Evolutionary conservation across 139 green algal species (phyloP).

Genomic region (Asterochloris erici): DNA sequence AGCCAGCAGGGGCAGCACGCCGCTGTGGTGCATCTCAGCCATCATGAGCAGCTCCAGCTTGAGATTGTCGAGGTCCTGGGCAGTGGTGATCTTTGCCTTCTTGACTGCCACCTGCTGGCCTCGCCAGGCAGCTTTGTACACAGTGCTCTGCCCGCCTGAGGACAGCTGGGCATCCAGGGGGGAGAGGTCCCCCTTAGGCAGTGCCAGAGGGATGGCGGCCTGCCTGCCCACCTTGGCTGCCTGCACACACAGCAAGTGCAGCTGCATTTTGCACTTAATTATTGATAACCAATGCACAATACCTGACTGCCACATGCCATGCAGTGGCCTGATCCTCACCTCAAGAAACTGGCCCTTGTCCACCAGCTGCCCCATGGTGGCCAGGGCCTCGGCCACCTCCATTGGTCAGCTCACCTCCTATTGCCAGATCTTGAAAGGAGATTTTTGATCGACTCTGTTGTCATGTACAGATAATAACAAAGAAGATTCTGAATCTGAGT

Average conservation of each 20-base stretch:
- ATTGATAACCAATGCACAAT: too few species aligned
- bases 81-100: conserved; percentile 42
- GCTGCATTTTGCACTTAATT: not conserved
- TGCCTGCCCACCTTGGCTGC: conserved; percentile 23
- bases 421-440: not conserved
- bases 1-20: conserved; percentile 54
- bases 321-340: conserved; percentile 20
- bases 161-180: conserved; percentile 4
- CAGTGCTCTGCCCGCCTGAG: conserved; percentile 39
- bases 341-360: conserved; percentile 34
- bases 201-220: conserved; percentile 22
- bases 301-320: not conserved
- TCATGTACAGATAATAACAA: too few species aligned
- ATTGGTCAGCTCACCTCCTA: not conserved
- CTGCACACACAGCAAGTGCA: conserved; percentile 7
- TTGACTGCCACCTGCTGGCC: conserved; percentile 70
- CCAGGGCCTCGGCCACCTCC: conserved; percentile 21
- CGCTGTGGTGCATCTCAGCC: conserved; percentile 30
- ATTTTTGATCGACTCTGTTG: too few species aligned
- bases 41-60: conserved; percentile 60
- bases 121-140: conserved; percentile 25
- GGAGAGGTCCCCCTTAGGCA: conserved; percentile 16
- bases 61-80: conserved; percentile 68
- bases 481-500: too few species aligned
- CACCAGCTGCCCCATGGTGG: conserved; percentile 29